These are phyloP conservation scores for Talaromyces borbonicus DNA, from an alignment of 495 filamentous ascomycete species.

Conservation along the genomic window DNA sequence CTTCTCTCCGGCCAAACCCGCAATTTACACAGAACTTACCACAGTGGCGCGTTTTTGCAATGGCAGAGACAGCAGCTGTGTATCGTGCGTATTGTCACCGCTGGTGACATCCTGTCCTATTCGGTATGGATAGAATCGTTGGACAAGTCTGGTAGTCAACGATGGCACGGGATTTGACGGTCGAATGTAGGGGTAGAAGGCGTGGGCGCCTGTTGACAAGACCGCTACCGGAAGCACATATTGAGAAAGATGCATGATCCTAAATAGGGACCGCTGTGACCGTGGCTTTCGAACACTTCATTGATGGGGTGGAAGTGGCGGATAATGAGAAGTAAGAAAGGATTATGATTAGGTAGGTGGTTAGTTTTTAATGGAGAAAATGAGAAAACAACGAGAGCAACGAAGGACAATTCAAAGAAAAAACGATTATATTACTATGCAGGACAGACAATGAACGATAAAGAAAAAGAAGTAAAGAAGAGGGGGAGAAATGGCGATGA, in stretches of 20 bases:
- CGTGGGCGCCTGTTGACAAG: conserved; percentile 18
- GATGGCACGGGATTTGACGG: conserved; percentile 10
- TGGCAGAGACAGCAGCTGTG: conserved; percentile 18
- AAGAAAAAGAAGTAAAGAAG: background rate
- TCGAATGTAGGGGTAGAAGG: conserved; percentile 28
- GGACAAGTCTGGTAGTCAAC: conserved; percentile 8
- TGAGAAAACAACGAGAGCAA: too few relatives aligned
- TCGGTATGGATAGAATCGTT: conserved; percentile 27
- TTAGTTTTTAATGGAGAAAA: too few relatives aligned
- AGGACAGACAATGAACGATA: background rate
- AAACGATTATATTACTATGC: too few relatives aligned
- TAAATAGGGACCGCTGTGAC: conserved; percentile 4
- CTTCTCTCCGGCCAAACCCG: background rate
- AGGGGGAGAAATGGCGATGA: background rate
- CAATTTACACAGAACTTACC: conserved; percentile 3
- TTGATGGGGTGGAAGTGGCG: too few relatives aligned
- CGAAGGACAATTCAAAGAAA: background rate
- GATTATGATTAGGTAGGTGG: too few relatives aligned
- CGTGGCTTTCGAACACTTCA: background rate
- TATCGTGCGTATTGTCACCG: conserved; percentile 3
- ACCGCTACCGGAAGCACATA: conserved; percentile 10
- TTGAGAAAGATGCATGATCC: conserved; percentile 12
- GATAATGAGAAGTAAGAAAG: too few relatives aligned
- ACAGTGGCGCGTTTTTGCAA: conserved; percentile 18
- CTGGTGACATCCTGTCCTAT: conserved; percentile 13